These are phyloP conservation scores for Carnegiea gigantea DNA, from an alignment of 179 eudicot genomes.

Conservation along the genomic window DNA sequence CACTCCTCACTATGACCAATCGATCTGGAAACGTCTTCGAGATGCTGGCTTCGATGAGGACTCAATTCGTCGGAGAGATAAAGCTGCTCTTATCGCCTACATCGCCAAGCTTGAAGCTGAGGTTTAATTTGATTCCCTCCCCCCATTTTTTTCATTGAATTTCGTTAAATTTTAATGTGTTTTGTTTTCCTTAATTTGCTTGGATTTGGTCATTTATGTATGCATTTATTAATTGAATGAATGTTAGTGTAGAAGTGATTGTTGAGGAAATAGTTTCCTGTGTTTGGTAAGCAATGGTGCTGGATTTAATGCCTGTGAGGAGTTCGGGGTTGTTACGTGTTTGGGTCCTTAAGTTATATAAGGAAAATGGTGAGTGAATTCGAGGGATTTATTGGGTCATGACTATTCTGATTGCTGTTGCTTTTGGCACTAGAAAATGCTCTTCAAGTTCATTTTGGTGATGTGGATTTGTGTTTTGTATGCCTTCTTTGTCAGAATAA, in stretches of 20 bases:
- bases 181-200: neutral
- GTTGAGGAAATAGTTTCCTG: neutral
- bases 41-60: constrained; percentile 90
- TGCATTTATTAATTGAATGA: neutral
- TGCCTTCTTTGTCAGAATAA: neutral
- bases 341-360: neutral
- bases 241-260: constrained; percentile 10
- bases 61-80: constrained; percentile 85
- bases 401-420: neutral
- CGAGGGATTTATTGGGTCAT: neutral
- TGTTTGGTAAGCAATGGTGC: neutral
- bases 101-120: constrained; percentile 90
- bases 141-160: neutral
- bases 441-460: neutral
- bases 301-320: constrained; percentile 8
- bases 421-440: neutral
- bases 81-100: constrained; percentile 84
- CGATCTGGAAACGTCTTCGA: constrained; percentile 70
- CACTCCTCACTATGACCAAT: constrained; percentile 40
- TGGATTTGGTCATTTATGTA: constrained; percentile 7
- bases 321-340: neutral
- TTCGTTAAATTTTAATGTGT: neutral
- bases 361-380: neutral
- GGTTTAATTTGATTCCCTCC: constrained; percentile 35
- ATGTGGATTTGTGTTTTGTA: neutral